Percentiles rank a stretch among this genome's conserved stretches.
Evolutionary conservation across 768 basidiomycete species (phyloP).

Genomic region (Lenzites betulinus): DNA sequence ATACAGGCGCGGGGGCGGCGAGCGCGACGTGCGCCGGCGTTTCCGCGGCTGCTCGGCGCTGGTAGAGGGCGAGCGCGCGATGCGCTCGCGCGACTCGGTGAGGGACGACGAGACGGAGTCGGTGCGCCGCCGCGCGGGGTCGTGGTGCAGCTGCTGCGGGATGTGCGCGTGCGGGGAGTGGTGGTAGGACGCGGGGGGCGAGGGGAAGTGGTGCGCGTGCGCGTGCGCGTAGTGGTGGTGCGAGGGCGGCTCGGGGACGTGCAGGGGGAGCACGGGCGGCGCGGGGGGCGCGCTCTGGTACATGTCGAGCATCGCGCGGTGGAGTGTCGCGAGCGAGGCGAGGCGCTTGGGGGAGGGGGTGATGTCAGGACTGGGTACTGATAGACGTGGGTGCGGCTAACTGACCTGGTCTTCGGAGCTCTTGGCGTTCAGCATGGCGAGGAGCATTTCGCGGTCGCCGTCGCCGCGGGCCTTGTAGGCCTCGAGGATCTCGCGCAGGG

Average conservation of each 20-base stretch:
- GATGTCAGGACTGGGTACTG: slow-evolving; percentile 7
- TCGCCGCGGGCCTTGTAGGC: slow-evolving; percentile 87
- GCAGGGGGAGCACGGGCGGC: slow-evolving; percentile 19
- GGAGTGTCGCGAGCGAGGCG: slow-evolving; percentile 68
- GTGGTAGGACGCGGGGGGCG: slow-evolving; percentile 31
- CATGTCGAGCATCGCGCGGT: slow-evolving; percentile 69
- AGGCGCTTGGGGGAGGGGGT: slow-evolving; percentile 51
- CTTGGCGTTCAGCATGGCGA: slow-evolving; percentile 91
- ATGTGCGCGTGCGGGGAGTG: slow-evolving; percentile 38
- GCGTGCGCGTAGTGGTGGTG: slow-evolving; percentile 15
- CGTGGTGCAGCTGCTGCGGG: slow-evolving; percentile 11
- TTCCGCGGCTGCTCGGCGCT: slow-evolving; percentile 41
- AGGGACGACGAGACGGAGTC: slow-evolving; percentile 41
- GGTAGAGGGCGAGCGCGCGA: slow-evolving; percentile 2
- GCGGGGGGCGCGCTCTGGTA: slow-evolving; percentile 36
- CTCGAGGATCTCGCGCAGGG: slow-evolving; percentile 79
- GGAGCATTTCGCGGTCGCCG: slow-evolving; percentile 89
- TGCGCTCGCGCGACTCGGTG: slow-evolving; percentile 6
- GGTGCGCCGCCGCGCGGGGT: slow-evolving; percentile 12
- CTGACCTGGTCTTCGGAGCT: slow-evolving; percentile 87
- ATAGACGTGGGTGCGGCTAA: slow-evolving; percentile 7
- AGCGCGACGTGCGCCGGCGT: slow-evolving; percentile 63
- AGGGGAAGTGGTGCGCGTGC: slow-evolving; percentile 26
- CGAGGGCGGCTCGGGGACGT: slow-evolving; percentile 17
- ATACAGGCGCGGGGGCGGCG: slow-evolving; percentile 42